Evolutionary conservation across 2,329 filamentous ascomycete species (phyloP).

Genomic region (Cordyceps fumosorosea): DNA sequence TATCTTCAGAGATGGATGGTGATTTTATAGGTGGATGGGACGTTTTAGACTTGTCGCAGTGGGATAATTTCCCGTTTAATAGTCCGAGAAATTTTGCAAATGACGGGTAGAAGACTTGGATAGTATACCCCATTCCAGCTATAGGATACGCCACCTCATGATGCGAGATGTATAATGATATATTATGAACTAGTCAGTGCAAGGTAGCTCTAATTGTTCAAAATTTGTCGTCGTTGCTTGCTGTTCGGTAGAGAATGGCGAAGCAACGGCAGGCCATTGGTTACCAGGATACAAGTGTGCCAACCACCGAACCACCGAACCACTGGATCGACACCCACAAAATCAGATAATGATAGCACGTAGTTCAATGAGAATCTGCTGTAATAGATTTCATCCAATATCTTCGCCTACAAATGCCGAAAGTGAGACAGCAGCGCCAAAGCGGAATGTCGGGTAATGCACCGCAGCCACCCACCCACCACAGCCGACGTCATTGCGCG

Average conservation of each 20-base stretch:
- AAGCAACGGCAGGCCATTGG: not conserved
- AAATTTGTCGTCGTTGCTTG: too few species aligned
- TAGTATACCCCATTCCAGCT: too few species aligned
- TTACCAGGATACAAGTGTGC: too few species aligned
- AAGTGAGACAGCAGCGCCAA: not conserved
- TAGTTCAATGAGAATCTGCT: not conserved
- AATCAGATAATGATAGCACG: not conserved
- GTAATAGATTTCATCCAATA: not conserved
- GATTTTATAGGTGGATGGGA: constrained; percentile 20
- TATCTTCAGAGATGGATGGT: not conserved
- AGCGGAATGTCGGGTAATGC: constrained; percentile 9
- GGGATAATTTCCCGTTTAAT: constrained; percentile 26
- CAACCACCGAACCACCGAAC: too few species aligned
- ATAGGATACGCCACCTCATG: too few species aligned
- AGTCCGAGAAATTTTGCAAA: constrained; percentile 11
- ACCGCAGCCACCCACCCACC: not conserved
- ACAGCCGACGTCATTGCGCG: not conserved
- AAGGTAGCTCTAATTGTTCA: too few species aligned
- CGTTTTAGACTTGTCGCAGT: constrained; percentile 25
- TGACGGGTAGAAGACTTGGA: not conserved
- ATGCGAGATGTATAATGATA: too few species aligned
- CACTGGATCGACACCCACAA: not conserved
- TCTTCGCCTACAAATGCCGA: not conserved
- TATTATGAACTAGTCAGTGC: too few species aligned
- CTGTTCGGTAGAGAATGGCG: too few species aligned